Percentiles rank a stretch among this genome's conserved stretches.
Conservation (phyloP, 1,139 yeast species). For the Sugiyamaella neomexicana region DNA sequence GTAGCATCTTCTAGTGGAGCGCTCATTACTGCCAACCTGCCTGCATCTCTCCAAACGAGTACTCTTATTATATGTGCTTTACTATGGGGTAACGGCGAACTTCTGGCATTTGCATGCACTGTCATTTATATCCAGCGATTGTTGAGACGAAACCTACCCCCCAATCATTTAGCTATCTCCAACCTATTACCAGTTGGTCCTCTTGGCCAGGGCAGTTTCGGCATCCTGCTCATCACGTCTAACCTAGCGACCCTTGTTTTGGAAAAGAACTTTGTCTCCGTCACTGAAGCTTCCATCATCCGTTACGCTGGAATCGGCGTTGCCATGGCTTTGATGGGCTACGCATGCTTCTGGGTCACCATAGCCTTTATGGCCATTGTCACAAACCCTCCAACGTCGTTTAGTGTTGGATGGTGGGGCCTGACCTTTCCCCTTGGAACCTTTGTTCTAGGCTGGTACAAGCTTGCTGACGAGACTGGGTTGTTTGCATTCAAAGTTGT, state of each 20-base stretch:
- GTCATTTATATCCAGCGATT: conserved; percentile 61
- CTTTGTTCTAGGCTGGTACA: conserved; percentile 61
- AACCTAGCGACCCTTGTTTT: conserved; percentile 25
- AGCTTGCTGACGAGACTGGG: conserved; percentile 49
- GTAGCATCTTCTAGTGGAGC: conserved; percentile 73
- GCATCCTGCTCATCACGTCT: conserved; percentile 40
- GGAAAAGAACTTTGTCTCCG: conserved; percentile 14
- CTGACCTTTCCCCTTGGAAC: conserved; percentile 92
- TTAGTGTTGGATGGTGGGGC: conserved; percentile 75
- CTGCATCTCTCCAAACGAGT: conserved; percentile 48
- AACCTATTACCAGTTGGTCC: conserved; percentile 66
- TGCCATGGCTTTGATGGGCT: conserved; percentile 54
- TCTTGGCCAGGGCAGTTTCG: conserved; percentile 80
- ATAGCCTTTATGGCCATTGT: conserved; percentile 46
- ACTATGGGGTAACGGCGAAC: conserved; percentile 68
- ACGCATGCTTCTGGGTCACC: conserved; percentile 65
- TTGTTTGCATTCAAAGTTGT: conserved; percentile 58
- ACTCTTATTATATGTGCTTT: conserved; percentile 57
- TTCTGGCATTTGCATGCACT: conserved; percentile 57
- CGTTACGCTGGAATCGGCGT: conserved; percentile 29
- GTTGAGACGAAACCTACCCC: conserved; percentile 60
- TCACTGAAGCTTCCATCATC: conserved; percentile 18
- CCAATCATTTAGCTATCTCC: conserved; percentile 50
- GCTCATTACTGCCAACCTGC: conserved; percentile 49
- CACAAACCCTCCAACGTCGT: conserved; percentile 43